These are phyloP conservation scores for Alloteropsis semialata DNA, from an alignment of 176 grass and related monocot species.

Conservation along the genomic window DNA sequence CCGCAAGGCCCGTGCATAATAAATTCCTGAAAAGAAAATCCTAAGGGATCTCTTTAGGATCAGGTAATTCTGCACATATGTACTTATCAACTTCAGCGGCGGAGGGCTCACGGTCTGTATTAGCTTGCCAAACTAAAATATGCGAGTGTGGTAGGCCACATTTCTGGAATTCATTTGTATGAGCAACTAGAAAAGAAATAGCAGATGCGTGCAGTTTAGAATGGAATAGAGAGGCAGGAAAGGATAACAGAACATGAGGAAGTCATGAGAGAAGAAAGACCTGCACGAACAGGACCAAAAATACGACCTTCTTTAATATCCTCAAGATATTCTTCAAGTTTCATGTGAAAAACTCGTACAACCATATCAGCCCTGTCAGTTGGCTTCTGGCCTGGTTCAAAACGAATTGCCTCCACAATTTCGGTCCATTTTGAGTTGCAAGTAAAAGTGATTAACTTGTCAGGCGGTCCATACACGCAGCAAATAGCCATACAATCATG, in stretches of 20 bases:
- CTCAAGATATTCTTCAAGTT: not conserved
- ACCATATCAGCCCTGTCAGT: not conserved
- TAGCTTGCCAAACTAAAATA: not conserved
- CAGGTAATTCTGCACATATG: too few species aligned
- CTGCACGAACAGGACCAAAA: not conserved
- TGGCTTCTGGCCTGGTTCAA: not conserved
- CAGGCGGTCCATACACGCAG: too few species aligned
- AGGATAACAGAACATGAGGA: too few species aligned
- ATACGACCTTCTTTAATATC: not conserved
- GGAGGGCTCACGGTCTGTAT: too few species aligned
- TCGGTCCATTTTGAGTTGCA: not conserved
- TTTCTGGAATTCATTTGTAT: conserved; percentile 4
- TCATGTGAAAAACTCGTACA: not conserved
- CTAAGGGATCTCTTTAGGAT: too few species aligned
- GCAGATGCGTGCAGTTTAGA: too few species aligned
- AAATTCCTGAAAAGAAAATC: not conserved
- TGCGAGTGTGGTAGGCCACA: not conserved
- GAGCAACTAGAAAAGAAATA: not conserved
- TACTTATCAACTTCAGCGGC: too few species aligned
- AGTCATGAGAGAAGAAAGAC: too few species aligned
- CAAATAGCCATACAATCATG: not conserved
- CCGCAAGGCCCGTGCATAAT: conserved; percentile 16
- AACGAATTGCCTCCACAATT: not conserved
- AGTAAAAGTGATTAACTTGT: not conserved
- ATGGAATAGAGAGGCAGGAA: too few species aligned